phyloP scores from a whole-genome alignment of 1,139 yeast species.

The Kodamaea arcana region DNA sequence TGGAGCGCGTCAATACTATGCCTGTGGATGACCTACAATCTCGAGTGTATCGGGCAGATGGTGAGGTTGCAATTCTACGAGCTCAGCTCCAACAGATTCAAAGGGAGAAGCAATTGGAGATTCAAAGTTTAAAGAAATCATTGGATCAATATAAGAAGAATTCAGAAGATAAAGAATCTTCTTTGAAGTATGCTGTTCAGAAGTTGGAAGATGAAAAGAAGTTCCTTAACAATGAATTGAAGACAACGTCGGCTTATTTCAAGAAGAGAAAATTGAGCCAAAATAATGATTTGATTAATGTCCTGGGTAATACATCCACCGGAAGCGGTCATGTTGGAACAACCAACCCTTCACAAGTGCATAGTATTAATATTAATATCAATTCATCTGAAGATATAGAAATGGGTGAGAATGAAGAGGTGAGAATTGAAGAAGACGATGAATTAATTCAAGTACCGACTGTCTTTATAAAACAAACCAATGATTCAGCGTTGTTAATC shows the following conservation, averaged over 20 bases:
- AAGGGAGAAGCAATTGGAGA: conserved; percentile 39
- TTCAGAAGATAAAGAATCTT: conserved; percentile 38
- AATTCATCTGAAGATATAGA: background rate
- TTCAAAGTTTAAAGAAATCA: conserved; percentile 36
- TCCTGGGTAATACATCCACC: background rate
- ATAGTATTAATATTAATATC: conserved; percentile 1
- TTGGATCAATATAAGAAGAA: conserved; percentile 27
- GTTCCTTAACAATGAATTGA: conserved; percentile 49
- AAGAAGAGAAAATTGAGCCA: conserved; percentile 6
- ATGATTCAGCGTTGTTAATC: conserved; percentile 33
- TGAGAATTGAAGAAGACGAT: background rate
- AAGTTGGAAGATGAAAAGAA: conserved; percentile 67
- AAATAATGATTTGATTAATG: background rate
- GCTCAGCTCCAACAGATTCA: conserved; percentile 55
- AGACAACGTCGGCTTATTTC: conserved; percentile 17
- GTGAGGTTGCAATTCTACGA: conserved; percentile 73
- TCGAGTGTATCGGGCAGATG: conserved; percentile 51
- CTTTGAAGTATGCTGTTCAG: conserved; percentile 44
- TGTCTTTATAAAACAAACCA: conserved; percentile 24
- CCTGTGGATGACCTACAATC: conserved; percentile 14
- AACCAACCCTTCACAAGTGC: no score
- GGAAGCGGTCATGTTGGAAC: no score
- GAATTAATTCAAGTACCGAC: conserved; percentile 4
- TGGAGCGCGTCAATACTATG: background rate
- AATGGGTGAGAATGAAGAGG: background rate